Base-by-base conservation (phyloP, 1,139 yeast genomes). In the Geotrichum citri-aurantii region DNA sequence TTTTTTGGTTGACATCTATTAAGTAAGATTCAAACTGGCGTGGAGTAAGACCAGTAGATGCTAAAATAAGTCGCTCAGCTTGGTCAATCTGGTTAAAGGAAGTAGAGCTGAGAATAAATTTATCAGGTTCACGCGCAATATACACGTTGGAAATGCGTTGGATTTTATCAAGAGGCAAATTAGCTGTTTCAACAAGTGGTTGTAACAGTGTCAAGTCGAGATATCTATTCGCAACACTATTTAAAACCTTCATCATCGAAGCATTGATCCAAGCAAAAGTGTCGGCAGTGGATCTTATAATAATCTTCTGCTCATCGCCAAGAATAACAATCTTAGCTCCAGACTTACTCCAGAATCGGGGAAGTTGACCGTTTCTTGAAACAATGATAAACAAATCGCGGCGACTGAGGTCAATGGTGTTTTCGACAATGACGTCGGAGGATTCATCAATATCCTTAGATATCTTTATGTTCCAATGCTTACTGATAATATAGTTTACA, bases 241-340 rank as follows among this genome's bases (percentile, higher is more conserved):
- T 65, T 17, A 71, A 62, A 14, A 67, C 64, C 26, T 64, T 61
- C 59, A 66, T 68, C 48, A 73, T 61, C 17, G 69, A 66, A 2
- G 75, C 75, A 53, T 64, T 60, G 53, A 73, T 71, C 76, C 76
- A 73, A 50, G 71, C 66, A 52, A 64, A 70, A 3, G 73, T 73
- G 37, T 65, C 66, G 10, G 64, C 68, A 2, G 75, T 69, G 1
- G 79, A 76, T 47, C 71, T 66, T 2, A 78, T 71, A 12, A 72
- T 66, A 42, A 79, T 65, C 56, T 74, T 73, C 48, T 65, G 69
- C 31, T 73, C 71, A 2, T 71, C 73, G 1, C 77, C 74, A 37
- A 72, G 68, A 29, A 83, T 75, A 5, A 77, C 72, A 53, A 84
- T 73, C 59, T 76, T 75, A 12, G 85, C 85, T 0, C 88, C 89